Percentiles rank a stretch among this genome's conserved stretches.
Evolutionary conservation across 106 monocot genomes (phyloP).

Genomic region (Acorus calamus): DNA sequence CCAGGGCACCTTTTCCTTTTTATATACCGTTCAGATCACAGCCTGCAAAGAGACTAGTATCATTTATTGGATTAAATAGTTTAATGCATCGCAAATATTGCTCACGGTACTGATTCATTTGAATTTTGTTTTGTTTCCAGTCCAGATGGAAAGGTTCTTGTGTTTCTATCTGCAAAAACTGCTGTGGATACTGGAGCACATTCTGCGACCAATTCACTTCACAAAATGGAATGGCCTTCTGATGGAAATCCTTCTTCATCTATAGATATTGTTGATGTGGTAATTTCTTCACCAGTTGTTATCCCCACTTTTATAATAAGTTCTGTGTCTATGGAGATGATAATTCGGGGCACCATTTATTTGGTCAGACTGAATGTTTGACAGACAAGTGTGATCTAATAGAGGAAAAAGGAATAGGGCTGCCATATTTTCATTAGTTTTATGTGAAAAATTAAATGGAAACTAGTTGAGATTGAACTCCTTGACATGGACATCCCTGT

Average conservation of each 20-base stretch:
- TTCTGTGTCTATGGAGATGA: no score
- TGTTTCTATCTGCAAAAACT: constrained; percentile 80
- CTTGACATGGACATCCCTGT: no score
- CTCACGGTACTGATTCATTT: not conserved
- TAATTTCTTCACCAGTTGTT: constrained; percentile 14
- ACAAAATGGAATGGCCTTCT: constrained; percentile 75
- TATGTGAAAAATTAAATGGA: no score
- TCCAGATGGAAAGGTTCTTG: constrained; percentile 84
- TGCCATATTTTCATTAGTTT: no score
- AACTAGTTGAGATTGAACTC: no score
- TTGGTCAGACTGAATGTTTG: no score
- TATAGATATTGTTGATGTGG: constrained; percentile 55
- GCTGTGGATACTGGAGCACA: constrained; percentile 94
- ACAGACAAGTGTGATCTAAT: no score
- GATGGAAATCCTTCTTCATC: constrained; percentile 30
- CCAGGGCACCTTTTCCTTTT: no score
- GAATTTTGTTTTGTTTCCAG: constrained; percentile 25
- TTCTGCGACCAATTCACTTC: constrained; percentile 79
- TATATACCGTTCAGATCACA: no score
- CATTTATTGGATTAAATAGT: not conserved
- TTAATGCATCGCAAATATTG: not conserved
- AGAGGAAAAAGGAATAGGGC: no score
- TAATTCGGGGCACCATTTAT: no score
- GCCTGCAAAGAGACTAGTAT: not conserved
- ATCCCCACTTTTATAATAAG: no score